phyloP scores from a whole-genome alignment of 106 monocot genomes.

The Dendrobium huoshanense region DNA sequence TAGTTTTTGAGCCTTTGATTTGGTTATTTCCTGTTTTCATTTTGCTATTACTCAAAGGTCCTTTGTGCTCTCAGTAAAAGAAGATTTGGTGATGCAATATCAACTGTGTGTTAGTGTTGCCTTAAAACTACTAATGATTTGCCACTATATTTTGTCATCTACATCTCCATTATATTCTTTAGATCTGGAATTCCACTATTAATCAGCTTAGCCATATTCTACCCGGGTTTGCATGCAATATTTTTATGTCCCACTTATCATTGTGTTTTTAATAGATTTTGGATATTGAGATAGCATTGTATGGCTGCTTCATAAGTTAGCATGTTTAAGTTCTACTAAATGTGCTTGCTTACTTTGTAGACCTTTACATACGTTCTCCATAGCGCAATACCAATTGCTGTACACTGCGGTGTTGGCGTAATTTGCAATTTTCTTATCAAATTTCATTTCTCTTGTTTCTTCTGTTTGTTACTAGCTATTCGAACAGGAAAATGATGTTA shows the following conservation, averaged over 20 bases:
- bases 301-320: constrained; percentile 1
- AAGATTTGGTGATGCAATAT: background rate
- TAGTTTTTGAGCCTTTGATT: constrained; percentile 7
- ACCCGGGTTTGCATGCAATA: too few species aligned
- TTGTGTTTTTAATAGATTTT: background rate
- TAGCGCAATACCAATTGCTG: too few species aligned
- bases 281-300: background rate
- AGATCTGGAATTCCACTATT: background rate
- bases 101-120: background rate
- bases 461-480: too few species aligned
- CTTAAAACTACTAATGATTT: background rate
- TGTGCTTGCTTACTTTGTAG: too few species aligned
- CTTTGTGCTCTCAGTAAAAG: background rate
- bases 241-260: background rate
- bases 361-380: too few species aligned
- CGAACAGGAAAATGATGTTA: too few species aligned
- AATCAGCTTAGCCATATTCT: background rate
- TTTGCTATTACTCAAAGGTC: background rate
- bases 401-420: too few species aligned
- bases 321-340: background rate
- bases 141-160: background rate
- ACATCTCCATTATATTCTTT: background rate
- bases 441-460: too few species aligned
- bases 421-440: too few species aligned
- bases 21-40: background rate